Base-by-base conservation (phyloP, 108 stramenopile species). In the Stephanodiscus minutulus region DNA sequence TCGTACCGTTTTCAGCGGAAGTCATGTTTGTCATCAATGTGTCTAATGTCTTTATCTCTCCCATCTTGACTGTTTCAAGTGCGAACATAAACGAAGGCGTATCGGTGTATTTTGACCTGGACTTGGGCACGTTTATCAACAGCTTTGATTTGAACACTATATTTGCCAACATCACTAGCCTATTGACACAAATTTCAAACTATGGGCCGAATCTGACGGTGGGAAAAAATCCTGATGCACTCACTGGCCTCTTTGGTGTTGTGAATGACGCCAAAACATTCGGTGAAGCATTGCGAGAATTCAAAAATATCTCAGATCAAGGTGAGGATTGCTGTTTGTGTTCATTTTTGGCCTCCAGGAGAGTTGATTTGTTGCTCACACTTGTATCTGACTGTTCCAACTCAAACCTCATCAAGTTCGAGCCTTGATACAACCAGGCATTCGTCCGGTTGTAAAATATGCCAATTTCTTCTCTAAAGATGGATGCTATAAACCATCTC, bases 61-160 rank as follows among this genome's bases (percentile, higher is more conserved):
- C 54, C 54, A 55, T 55, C 5, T 55, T 55, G 24, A 25, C 54
- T 3, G 28, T 55, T 10, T 55, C 54, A 1, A 25, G 54, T n/a
- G 54, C 27, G 54, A 53, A 53, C 15, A 31, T 13, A 0, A 44
- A 54, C n/a, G 55, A 53, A 11, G 20, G 21, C n/a, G 17, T 56
- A 7, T 53, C 5, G 11, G 8, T 56, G 22, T 64, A 74, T 35
- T 74, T 74, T 52, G 73, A 74, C 37, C 50, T 74, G 9, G 59
- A 33, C 13, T 25, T 74, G 33, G 33, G 35, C 22, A 67, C 65
- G 12, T 66, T 74, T 31, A 55, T 55, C 24, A 27, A 55, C 27
- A 55, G 27, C 54, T 55, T 55, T 55, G 24, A 55, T 28, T 25
- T 55, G 24, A 27, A 28, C 25, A 28, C 25, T 55, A 7, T 15